Evolutionary conservation across 805 yeast genomes (phyloP).

Genomic region (Candida methanosorbosa): DNA sequence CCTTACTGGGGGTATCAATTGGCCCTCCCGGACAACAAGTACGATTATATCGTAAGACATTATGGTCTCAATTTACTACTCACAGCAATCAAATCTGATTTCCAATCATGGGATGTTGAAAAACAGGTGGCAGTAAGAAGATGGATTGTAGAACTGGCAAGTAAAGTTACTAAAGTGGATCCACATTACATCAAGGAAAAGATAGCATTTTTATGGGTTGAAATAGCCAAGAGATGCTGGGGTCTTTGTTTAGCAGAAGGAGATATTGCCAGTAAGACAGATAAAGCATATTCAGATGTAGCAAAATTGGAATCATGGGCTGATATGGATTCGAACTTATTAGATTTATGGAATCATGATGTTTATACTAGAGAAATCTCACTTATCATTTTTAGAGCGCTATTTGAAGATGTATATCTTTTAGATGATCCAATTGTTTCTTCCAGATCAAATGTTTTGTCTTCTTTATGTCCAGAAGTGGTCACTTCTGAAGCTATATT

Average conservation of each 20-base stretch:
- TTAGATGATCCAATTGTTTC: conserved; percentile 89
- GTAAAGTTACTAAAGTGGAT: conserved; percentile 49
- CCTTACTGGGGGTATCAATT: conserved; percentile 91
- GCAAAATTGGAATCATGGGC: conserved; percentile 67
- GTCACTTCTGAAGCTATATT: conserved; percentile 65
- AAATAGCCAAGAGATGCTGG: conserved; percentile 87
- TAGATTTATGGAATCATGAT: conserved; percentile 63
- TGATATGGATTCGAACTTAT: conserved; percentile 74
- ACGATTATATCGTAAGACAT: conserved; percentile 72
- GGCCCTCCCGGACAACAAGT: conserved; percentile 53
- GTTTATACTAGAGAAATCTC: conserved; percentile 65
- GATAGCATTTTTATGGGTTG: conserved; percentile 84
- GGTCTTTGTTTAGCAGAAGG: conserved; percentile 50
- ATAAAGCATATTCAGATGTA: conserved; percentile 26
- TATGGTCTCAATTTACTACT: conserved; percentile 80
- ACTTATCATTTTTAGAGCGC: conserved; percentile 68
- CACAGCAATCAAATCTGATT: conserved; percentile 53
- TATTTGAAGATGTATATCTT: conserved; percentile 89
- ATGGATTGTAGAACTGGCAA: conserved; percentile 79
- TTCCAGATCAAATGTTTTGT: conserved; percentile 64
- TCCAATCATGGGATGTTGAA: conserved; percentile 43
- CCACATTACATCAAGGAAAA: conserved; percentile 90
- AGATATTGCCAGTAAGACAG: conserved; percentile 6
- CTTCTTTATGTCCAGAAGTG: conserved; percentile 77
- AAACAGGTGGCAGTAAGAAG: conserved; percentile 62